Base-by-base conservation (phyloP, 805 yeast genomes). In the Monosporozyma servazzii region DNA sequence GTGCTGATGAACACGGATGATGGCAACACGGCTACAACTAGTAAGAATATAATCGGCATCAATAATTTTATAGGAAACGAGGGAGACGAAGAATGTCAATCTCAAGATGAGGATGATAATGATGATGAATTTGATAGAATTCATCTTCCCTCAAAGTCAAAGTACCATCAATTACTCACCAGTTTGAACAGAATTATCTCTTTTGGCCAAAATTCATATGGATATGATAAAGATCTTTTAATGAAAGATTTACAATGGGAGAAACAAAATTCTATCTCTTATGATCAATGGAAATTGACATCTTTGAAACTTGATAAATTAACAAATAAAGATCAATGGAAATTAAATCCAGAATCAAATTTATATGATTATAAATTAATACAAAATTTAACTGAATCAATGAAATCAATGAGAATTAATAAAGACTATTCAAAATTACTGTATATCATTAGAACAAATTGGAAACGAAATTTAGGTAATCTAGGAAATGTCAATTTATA, bases 401-500 rank as follows among this genome's bases (percentile, higher is more conserved):
- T 93, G 73, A 70, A 77, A 43, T 64, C 66, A 2, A 87, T 90
- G 0, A 73, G 97, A 33, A 41, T 64, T 17, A 61, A 69, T 15
- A 74, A 77, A 27, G 86, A 93, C 61, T 78, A 77, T 58, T 71
- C 78, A 51, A 73, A 76, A 43, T 67, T 91, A 33, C 66, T 91
- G 13, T 88, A 86, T 59, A 70, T 87, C 13, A 81, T 93, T 2
- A 69, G 98, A 53, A 91, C 96, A 0, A 80, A 86, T 23, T 86
- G 96, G 86, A 77, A 79, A 2, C 73, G 99, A 55, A 87, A 89
- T 61, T 67, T 88, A 49, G 98, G 95, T 1, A 86, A 88, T 58
- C 86, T 89, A 74, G 95, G 95, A 1, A 85, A 89, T 65, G 78
- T 82, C 18, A 79, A 81, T 57, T 71, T 93, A 15, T 93, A 87